Conservation (phyloP, 441 rosid species). For the Adansonia madagascariensis region DNA sequence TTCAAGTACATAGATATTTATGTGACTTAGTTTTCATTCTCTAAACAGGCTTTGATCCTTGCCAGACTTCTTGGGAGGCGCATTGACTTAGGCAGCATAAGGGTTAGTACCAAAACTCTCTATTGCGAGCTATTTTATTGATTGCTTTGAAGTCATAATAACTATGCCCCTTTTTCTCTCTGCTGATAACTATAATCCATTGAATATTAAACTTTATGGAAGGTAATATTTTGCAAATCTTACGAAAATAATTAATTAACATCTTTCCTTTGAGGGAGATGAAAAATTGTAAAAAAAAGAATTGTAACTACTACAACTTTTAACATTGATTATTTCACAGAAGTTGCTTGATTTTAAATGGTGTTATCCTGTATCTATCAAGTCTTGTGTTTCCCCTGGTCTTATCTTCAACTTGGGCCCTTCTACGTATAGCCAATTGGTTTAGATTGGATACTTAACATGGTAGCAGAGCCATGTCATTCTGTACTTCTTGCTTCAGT, state of each 20-base stretch:
- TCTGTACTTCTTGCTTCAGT: no score
- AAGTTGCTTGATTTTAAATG: neutral
- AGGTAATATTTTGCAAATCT: constrained; percentile 13
- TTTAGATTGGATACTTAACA: neutral
- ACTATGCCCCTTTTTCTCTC: neutral
- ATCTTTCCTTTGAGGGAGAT: neutral
- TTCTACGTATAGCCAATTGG: neutral
- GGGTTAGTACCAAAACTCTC: constrained; percentile 46
- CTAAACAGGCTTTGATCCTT: constrained; percentile 80
- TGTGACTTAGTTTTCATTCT: constrained; percentile 15
- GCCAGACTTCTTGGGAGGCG: constrained; percentile 84
- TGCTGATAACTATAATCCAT: neutral
- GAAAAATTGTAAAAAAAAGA: neutral
- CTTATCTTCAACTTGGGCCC: neutral
- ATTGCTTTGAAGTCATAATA: constrained; percentile 10
- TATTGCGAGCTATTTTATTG: neutral
- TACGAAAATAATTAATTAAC: neutral
- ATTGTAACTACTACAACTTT: neutral
- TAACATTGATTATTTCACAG: neutral
- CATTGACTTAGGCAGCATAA: constrained; percentile 66
- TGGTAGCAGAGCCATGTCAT: neutral
- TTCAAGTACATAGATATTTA: neutral
- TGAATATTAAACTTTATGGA: neutral
- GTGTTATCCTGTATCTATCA: neutral
- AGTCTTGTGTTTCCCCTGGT: neutral